Base-by-base conservation (phyloP, 2,329 filamentous ascomycete species). In the Beauveria varroae region DNA sequence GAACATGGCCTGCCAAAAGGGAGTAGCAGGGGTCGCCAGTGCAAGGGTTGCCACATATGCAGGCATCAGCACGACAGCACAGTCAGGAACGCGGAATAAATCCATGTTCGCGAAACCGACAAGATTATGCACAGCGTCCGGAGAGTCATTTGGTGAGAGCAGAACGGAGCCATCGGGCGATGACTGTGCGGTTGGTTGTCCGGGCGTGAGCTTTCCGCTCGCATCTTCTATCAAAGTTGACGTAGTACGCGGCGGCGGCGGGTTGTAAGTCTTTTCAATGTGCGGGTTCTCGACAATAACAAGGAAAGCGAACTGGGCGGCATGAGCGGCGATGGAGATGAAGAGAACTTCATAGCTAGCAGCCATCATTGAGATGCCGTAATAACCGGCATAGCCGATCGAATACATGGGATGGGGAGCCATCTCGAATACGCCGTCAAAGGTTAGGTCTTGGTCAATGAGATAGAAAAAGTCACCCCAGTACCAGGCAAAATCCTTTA, bases 381-480 rank as follows among this genome's bases (percentile, higher is more conserved):
- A 99, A 78, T 96, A 99, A 52, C 95, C 95, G 57, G 91, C 92
- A 75, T 99, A 99, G 44, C 95, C 95, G 69, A 98, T 93, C 60
- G 93, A 96, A 77, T 98, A 98, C 93, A 98, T 98, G 65, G 93
- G 93, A 73, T 98, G 95, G 37, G 95, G 95, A 22, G 95, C 95
- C 88, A 99, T 96, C 77, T 99, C 95, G 73, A 98, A 99, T 65
- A 99, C 95, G 61, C 95, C 95, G 72, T 99, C 95, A 74, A 99
- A 99, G 55, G 93, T 98, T 73, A 99, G 81, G 71, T 96, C 91
- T 77, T 98, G 93, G 75, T 99, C 95, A 73, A 99, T 91, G 70
- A 99, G 87, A 76, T 92, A 99, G 81, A 98, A 99, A 77, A 98
- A 98, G 75, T 99, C 95, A 64, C 95, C 95, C 95, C 95, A 99